Base-by-base conservation (phyloP, 306 rosid genomes). In the Castanea crenata region DNA sequence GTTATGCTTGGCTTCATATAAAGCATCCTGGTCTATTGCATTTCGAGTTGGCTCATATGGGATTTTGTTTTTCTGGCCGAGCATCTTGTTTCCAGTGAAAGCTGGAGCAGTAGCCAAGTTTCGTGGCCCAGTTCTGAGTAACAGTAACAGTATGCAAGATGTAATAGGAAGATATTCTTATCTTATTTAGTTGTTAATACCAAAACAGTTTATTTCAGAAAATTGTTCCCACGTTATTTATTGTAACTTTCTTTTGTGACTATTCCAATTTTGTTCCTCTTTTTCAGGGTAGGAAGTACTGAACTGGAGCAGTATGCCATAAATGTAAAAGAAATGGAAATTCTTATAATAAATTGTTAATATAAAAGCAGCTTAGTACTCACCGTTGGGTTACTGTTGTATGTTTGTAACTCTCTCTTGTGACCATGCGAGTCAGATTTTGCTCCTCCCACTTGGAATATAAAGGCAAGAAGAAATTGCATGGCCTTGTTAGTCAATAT, bases 11-110 rank as follows among this genome's bases (percentile, higher is more conserved):
- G 72, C 20, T 68, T 34, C 2, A 10, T 35, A 34, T 46, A 49
- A 68, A 19, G 52, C 52, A n/a, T 68, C 52, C 15, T 4, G 11
- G 52, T 27, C 6, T 59, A 35, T 35, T 67, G 52, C 71, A 67
- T 3, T 16, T 7, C 13, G 4, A 34, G 38, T 11, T 4, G 21
- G 25, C 18, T 18, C 38, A 14, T 32, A 3, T 15, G 51, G 23
- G 23, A 34, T 19, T 16, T 34, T 18, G 13, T 67, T 4, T 32
- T 34, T 67, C 54, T 19, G 23, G 5, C 72, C 16, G 4, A 34
- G 51, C 72, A 23, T n/a, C 27, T 68, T 35, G 52, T 68, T 68
- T 68, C 72, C 41, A 14, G 52, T 68, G 29, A 68, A 68, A 68
- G 72, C 52, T 19, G 41, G 72, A 21, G 18, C 52, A n/a, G 46